Evolutionary conservation across 2,329 filamentous ascomycete genomes (phyloP).

Genomic region (Fusarium praegraminearum): DNA sequence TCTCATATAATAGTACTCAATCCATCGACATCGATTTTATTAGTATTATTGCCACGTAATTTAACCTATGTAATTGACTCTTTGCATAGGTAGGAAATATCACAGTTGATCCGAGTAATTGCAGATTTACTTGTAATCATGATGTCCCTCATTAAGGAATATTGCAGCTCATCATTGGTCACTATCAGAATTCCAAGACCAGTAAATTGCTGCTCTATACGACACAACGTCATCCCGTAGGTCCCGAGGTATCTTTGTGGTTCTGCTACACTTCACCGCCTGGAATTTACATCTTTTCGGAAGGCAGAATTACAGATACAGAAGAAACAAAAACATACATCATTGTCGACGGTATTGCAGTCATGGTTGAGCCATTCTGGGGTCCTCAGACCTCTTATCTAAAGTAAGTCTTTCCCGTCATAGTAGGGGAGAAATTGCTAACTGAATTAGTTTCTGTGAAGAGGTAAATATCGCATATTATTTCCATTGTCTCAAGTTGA

Average conservation of each 20-base stretch:
- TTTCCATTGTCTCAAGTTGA: constrained; percentile 2
- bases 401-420: constrained; percentile 39
- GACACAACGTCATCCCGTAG: constrained; percentile 19
- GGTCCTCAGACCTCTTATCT: constrained; percentile 51
- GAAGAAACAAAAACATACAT: not conserved
- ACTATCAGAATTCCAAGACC: not conserved
- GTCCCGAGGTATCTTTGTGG: constrained; percentile 14
- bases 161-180: not conserved
- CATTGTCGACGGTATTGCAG: accelerated
- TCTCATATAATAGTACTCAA: not conserved
- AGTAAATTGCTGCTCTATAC: not conserved
- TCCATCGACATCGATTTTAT: not conserved
- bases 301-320: not conserved
- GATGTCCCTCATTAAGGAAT: not conserved
- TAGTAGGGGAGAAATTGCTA: not conserved
- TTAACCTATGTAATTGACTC: not conserved
- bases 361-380: constrained; percentile 47
- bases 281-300: not conserved
- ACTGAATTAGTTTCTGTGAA: constrained; percentile 47
- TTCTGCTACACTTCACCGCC: constrained; percentile 35
- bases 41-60: not conserved
- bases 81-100: no score
- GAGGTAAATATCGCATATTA: constrained; percentile 39
- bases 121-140: no score
- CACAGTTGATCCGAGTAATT: no score